phyloP scores from a whole-genome alignment of 2,329 filamentous ascomycete genomes.

The Proliferodiscus dingleyae region DNA sequence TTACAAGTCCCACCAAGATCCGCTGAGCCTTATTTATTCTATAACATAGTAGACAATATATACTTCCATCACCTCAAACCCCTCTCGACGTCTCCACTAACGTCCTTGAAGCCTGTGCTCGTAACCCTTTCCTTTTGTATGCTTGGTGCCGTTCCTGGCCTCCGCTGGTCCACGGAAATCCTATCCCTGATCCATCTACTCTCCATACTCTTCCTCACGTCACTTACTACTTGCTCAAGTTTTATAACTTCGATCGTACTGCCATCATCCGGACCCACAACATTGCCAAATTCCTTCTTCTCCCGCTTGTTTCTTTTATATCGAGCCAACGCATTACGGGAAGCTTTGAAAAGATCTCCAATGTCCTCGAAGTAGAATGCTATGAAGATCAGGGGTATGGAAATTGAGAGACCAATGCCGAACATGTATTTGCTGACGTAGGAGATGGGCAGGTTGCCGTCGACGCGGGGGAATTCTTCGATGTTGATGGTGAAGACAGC shows the following conservation, averaged over 20 bases:
- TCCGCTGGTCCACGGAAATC: conserved; percentile 5
- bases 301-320: neutral
- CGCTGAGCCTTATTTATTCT: no score
- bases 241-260: conserved; percentile 10
- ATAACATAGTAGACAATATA: no score
- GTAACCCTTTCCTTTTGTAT: conserved; percentile 13
- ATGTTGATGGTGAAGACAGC: conserved; percentile 27
- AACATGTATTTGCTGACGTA: conserved; percentile 28
- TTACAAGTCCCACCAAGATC: no score
- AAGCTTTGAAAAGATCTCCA: conserved; percentile 8
- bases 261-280: neutral
- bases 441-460: conserved; percentile 12
- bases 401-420: conserved; percentile 24
- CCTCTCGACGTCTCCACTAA: conserved; percentile 22
- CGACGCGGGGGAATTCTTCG: conserved; percentile 15
- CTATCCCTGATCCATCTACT: conserved; percentile 21
- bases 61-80: conserved; percentile 9
- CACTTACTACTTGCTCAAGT: conserved; percentile 19
- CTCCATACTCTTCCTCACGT: conserved; percentile 20
- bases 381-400: conserved; percentile 22
- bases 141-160: conserved; percentile 4
- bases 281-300: neutral
- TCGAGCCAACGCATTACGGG: neutral
- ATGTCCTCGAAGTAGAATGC: conserved; percentile 25
- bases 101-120: conserved; percentile 23